Percentiles rank a stretch among this genome's conserved stretches.
These are phyloP conservation scores for Kwoniella dejecticola DNA, from an alignment of 768 basidiomycete genomes.

Conservation along the genomic window DNA sequence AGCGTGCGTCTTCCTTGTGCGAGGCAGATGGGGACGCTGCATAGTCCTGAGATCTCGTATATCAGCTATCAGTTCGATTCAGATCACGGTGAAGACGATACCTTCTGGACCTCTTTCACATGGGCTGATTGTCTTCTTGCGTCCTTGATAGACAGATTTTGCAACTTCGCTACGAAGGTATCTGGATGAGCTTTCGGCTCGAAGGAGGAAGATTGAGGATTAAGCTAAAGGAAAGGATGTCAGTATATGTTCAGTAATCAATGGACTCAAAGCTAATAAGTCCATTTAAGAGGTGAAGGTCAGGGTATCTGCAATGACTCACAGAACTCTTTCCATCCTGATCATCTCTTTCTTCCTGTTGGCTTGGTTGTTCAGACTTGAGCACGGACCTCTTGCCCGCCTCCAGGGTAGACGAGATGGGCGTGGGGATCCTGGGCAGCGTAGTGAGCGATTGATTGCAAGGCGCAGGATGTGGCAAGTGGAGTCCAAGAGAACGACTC, in stretches of 20 bases:
- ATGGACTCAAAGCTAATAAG: neutral
- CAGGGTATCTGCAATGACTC: no score
- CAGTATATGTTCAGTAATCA: neutral
- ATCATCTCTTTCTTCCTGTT: neutral
- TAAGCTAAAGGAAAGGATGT: constrained; percentile 8
- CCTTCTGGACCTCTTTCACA: no score
- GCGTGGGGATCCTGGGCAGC: constrained; percentile 1
- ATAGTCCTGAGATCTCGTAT: no score
- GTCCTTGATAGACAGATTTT: neutral
- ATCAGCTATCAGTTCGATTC: no score
- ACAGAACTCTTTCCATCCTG: neutral
- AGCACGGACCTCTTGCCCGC: neutral
- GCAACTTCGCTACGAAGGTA: neutral
- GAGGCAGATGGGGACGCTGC: no score
- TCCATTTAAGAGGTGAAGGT: neutral
- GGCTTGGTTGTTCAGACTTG: neutral
- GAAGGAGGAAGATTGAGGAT: constrained; percentile 15
- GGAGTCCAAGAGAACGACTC: no score
- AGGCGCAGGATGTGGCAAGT: no score
- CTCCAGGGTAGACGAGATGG: neutral
- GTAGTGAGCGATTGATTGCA: no score
- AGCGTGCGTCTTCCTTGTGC: no score
- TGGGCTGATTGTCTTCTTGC: neutral
- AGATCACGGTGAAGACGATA: no score
- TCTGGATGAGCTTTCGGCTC: neutral